Evolutionary conservation across 352 stramenopile genomes (phyloP), one percentile per base, ranked within the genome.

Genomic region (Pythium periplocum): DNA sequence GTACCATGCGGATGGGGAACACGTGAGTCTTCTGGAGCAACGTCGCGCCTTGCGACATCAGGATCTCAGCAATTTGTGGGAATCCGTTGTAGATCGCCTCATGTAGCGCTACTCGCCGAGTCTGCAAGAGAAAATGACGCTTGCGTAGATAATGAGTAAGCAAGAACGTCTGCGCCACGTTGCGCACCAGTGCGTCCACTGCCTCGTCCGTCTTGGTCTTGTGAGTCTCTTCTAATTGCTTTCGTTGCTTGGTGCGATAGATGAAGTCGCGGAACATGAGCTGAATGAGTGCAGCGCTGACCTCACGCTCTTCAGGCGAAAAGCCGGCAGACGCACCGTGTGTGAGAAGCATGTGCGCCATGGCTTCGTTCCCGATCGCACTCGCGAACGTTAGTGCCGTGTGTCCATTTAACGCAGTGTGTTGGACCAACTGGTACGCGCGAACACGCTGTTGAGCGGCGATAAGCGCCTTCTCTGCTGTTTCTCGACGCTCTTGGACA

Each of bases 61-160:
- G 41, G 26, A 89, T 70, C 6, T 65, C 59, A 32, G 66, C 64
- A 33, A 90, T 75, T 12, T 83, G 57, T 1, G 73, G 58, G 46
- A 84, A 73, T 2, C 78, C 79, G 48, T 90, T 93, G 47, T 86
- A 66, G 8, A 88, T 51, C 9, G 79, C 82, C 54, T 93, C 82
- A 37, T 90, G 78, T 31, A 93, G 61, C 12, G 82, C 49, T 12
- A 90, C 78, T n/a, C 82, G 79, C 17, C 86, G 76, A 0, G 79
- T 90, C 40, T 80, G 78, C 0, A 71, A 61, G 30, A 76, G 80
- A 10, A 78, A 57, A 1, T 51, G 52, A 1, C 86, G 61, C 51
- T 78, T 74, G 0, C 77, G 65, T 5, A 58, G 55, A 45, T 68
- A 86, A 41, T 88, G 73, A 1, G 63, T 64, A 36, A 90, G 48